A percentile compares a stretch with the other conserved stretches of the same genome.
These are phyloP conservation scores for Nakazawaea molendinolei DNA, from an alignment of 805 yeast species.

Conservation along the genomic window DNA sequence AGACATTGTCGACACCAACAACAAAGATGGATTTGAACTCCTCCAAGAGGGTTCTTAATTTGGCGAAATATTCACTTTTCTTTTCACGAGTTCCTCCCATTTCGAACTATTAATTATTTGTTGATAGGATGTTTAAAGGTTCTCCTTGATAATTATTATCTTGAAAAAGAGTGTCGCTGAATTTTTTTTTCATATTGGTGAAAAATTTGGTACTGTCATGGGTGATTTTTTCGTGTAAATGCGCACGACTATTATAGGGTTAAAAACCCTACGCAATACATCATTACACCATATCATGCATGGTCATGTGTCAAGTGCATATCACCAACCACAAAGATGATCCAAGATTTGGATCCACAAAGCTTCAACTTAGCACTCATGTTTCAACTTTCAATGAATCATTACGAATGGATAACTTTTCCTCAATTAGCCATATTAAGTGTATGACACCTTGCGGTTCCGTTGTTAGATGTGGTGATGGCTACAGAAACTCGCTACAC, in stretches of 20 bases:
- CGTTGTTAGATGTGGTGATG: too few relatives aligned
- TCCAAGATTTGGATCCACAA: neutral
- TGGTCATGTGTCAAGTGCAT: too few relatives aligned
- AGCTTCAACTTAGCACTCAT: neutral
- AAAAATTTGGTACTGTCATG: neutral
- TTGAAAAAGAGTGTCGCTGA: neutral
- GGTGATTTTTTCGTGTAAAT: too few relatives aligned
- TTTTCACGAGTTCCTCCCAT: conserved; percentile 99
- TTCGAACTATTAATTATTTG: conserved; percentile 58
- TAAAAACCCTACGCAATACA: too few relatives aligned
- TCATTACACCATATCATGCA: too few relatives aligned
- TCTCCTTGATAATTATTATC: conserved; percentile 5
- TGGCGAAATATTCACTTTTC: conserved; percentile 91
- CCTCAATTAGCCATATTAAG: neutral
- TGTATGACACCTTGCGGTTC: too few relatives aligned
- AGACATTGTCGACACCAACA: conserved; percentile 99
- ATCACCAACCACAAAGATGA: too few relatives aligned
- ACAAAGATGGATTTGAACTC: conserved; percentile 97
- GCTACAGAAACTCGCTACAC: too few relatives aligned
- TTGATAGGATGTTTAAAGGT: conserved; percentile 92
- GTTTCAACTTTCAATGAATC: neutral
- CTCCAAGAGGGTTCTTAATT: conserved; percentile 91
- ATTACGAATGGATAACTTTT: neutral
- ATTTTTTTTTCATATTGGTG: neutral
- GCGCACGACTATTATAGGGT: too few relatives aligned